A percentile compares a stretch with the other conserved stretches of the same genome.
phyloP scores from a whole-genome alignment of 768 basidiomycete species.

The Chiua virens region DNA sequence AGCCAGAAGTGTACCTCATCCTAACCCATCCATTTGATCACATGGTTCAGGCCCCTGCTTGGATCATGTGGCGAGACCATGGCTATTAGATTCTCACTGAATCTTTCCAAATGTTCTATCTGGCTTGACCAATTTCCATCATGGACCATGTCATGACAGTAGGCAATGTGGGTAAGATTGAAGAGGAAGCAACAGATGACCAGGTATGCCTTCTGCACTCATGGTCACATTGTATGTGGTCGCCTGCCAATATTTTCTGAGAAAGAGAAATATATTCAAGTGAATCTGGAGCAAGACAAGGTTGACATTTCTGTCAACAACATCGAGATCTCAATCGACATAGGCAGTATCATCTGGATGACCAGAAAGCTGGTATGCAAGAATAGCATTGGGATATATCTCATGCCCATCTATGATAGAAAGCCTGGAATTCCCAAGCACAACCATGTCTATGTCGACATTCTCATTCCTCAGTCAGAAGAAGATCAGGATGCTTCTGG shows the following conservation, averaged over 20 bases:
- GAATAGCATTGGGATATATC: neutral
- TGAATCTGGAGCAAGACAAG: slow-evolving; percentile 1
- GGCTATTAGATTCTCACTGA: slow-evolving; percentile 1
- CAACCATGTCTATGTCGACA: slow-evolving; percentile 15
- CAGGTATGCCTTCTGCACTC: too few species aligned
- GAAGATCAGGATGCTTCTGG: neutral
- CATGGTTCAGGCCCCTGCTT: neutral
- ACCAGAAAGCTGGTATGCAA: neutral
- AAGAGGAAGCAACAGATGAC: too few species aligned
- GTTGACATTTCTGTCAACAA: neutral
- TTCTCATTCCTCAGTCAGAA: slow-evolving; percentile 10
- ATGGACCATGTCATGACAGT: neutral
- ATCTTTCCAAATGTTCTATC: slow-evolving; percentile 10
- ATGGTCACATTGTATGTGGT: neutral
- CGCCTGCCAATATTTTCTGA: neutral
- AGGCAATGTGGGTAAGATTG: slow-evolving; percentile 4
- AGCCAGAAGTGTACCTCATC: slow-evolving; percentile 1
- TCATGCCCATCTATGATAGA: neutral
- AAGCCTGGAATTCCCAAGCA: slow-evolving; percentile 6
- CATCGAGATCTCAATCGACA: neutral
- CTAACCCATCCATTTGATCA: neutral
- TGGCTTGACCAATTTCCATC: neutral
- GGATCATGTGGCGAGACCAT: slow-evolving; percentile 12
- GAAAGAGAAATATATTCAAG: neutral
- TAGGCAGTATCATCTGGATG: slow-evolving; percentile 7